Percentiles rank a stretch among this genome's conserved stretches.
Conservation (phyloP, 176 grass and related monocot species). For the Paspalum notatum region DNA sequence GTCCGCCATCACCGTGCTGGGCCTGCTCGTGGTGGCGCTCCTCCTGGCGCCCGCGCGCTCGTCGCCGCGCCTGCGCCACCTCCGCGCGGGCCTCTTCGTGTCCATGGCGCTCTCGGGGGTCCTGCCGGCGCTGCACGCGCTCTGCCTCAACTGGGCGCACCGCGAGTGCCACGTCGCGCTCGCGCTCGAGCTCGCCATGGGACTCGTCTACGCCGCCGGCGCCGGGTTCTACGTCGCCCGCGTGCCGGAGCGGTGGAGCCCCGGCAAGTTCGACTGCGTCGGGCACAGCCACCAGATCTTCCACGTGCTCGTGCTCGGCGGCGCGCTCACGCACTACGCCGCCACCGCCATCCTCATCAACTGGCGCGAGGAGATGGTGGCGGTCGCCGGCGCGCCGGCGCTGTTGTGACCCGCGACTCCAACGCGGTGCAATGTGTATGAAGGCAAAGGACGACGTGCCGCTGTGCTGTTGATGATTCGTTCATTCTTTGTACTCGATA, state of each 20-base stretch:
- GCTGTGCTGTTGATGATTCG: slow-evolving; percentile 19
- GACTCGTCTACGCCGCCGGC: slow-evolving; percentile 56
- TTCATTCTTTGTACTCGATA: slow-evolving; percentile 41
- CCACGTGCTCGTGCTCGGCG: slow-evolving; percentile 80
- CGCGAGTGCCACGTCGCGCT: slow-evolving; percentile 62
- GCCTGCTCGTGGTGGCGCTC: slow-evolving; percentile 57
- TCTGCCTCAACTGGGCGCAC: slow-evolving; percentile 63
- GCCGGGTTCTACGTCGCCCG: slow-evolving; percentile 72
- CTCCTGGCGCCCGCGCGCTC: slow-evolving; percentile 71
- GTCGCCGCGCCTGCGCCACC: slow-evolving; percentile 60
- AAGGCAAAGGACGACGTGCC: not conserved
- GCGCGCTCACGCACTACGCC: slow-evolving; percentile 76
- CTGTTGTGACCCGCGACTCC: slow-evolving; percentile 23
- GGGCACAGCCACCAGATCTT: slow-evolving; percentile 98
- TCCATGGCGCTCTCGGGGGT: slow-evolving; percentile 72
- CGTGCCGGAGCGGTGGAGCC: slow-evolving; percentile 87
- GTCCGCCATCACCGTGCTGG: slow-evolving; percentile 66
- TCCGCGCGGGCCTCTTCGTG: slow-evolving; percentile 72
- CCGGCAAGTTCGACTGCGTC: slow-evolving; percentile 68
- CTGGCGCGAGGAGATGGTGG: slow-evolving; percentile 69
- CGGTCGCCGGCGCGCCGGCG: slow-evolving; percentile 14
- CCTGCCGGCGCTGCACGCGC: slow-evolving; percentile 74
- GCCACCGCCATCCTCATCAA: slow-evolving; percentile 67
- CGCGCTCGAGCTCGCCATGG: slow-evolving; percentile 78
- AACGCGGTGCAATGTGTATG: not conserved